A percentile compares a stretch with the other conserved stretches of the same genome.
Conservation (phyloP, 768 basidiomycete species). For the Suillus cothurnatus region DNA sequence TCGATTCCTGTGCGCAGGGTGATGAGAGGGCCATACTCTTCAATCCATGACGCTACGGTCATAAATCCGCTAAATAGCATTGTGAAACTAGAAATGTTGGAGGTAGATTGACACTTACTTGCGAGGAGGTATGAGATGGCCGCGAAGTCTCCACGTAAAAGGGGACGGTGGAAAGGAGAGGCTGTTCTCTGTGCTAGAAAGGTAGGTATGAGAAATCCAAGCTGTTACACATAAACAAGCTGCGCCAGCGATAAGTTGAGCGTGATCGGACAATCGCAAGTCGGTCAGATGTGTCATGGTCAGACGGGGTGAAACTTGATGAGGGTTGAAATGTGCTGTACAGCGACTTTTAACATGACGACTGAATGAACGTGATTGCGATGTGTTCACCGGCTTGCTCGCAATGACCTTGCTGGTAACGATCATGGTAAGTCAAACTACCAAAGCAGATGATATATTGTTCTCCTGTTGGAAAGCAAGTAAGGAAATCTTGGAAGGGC, state of each 20-base stretch:
- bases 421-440: not conserved
- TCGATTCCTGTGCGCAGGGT: slow-evolving; percentile 5
- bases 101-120: not conserved
- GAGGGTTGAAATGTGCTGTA: not conserved
- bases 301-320: not conserved
- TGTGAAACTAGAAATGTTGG: not conserved
- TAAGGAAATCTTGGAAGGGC: not conserved
- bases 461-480: not conserved
- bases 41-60: slow-evolving; percentile 8
- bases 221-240: not conserved
- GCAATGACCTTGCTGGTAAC: not conserved
- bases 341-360: not conserved
- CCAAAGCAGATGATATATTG: not conserved
- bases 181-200: not conserved
- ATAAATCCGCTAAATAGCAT: not conserved
- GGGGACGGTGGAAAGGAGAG: not conserved
- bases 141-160: not conserved
- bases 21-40: slow-evolving; percentile 12
- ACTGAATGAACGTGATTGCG: not conserved
- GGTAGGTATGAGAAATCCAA: not conserved
- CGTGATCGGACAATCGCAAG: not conserved
- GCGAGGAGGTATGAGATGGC: not conserved
- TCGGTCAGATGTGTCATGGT: not conserved
- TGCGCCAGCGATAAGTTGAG: not conserved
- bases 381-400: not conserved